Base-by-base conservation (phyloP, 306 rosid genomes). In the Lotus japonicus region DNA sequence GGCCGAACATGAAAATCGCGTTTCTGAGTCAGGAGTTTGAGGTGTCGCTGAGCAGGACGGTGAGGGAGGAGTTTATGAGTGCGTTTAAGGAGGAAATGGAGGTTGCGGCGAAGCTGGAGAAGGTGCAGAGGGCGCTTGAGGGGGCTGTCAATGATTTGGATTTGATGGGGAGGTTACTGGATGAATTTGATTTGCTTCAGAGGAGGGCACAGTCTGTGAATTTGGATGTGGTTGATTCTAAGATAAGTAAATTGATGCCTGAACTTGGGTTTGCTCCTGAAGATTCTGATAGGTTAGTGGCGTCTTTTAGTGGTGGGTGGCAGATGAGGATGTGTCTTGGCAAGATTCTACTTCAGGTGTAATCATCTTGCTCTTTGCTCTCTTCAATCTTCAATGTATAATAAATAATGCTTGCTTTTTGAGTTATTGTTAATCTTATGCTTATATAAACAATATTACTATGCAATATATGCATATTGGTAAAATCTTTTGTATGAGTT, bases 301-400 rank as follows among this genome's bases (percentile, higher is more conserved):
- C 98, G 0, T 94, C 98, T 18, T 94, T 94, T 76, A 94, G 98
- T 71, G 63, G 98, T 48, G 98, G 98, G 2, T 94, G 98, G 98
- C 97, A 94, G 80, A 94, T 90, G 98, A 90, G 98, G 71, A 90
- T 94, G 98, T 94, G 90, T n/a, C 97, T 90, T 14, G 98, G 98
- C 31, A 94, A 94, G 84, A 90, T 94, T 78, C 70, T 94, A 12
- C 98, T 94, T 71, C 96, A 94, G 97, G 98, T 88, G 75, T 73
- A 15, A 39, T 35, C 43, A 21, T 67, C 43, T 15, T 69, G 35
- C 55, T 23, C 1, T 45, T 28, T 23, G 21, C 56, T 21, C 45
- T 55, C 48, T 51, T 54, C 28, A 11, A 11, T 41, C 11, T 11
- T 11, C n/a, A n/a, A n/a, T n/a, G n/a, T n/a, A n/a, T n/a, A n/a